Percentiles rank a stretch among this genome's conserved stretches.
phyloP scores from a whole-genome alignment of 805 yeast species.

The Saturnispora quitensis region DNA sequence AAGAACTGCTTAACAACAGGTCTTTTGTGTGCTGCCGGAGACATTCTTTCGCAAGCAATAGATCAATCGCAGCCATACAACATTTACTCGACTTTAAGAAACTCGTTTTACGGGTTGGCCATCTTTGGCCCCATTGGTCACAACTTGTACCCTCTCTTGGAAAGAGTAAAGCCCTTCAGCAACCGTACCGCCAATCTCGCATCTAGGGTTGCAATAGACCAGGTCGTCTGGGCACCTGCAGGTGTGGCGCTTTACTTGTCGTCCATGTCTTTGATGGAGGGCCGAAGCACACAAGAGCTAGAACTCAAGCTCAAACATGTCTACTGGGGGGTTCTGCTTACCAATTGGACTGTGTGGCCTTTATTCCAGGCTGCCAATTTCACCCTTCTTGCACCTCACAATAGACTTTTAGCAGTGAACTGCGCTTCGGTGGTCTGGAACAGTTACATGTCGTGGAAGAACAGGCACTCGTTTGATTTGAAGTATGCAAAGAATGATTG shows the following conservation, averaged over 20 bases:
- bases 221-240: constrained; percentile 66
- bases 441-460: constrained; percentile 58
- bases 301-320: constrained; percentile 37
- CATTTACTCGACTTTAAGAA: constrained; percentile 1
- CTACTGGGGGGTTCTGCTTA: constrained; percentile 56
- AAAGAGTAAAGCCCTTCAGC: constrained; percentile 2
- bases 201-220: constrained; percentile 59
- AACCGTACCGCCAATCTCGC: constrained; percentile 6
- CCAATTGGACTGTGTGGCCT: constrained; percentile 92
- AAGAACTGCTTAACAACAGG: constrained; percentile 4
- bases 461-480: constrained; percentile 19
- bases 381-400: constrained; percentile 61
- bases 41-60: constrained; percentile 2
- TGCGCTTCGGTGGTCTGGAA: constrained; percentile 76
- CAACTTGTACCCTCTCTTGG: neutral
- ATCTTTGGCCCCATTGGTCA: constrained; percentile 8
- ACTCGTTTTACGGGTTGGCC: neutral
- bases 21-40: constrained; percentile 2
- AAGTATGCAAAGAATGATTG: neutral
- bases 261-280: constrained; percentile 60
- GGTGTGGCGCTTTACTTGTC: constrained; percentile 65
- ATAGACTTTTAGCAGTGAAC: constrained; percentile 61
- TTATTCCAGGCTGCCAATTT: constrained; percentile 73
- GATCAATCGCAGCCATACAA: neutral
- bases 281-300: constrained; percentile 33